Conservation (phyloP, 495 filamentous ascomycete species). For the Penicillium dipodomyicola region DNA sequence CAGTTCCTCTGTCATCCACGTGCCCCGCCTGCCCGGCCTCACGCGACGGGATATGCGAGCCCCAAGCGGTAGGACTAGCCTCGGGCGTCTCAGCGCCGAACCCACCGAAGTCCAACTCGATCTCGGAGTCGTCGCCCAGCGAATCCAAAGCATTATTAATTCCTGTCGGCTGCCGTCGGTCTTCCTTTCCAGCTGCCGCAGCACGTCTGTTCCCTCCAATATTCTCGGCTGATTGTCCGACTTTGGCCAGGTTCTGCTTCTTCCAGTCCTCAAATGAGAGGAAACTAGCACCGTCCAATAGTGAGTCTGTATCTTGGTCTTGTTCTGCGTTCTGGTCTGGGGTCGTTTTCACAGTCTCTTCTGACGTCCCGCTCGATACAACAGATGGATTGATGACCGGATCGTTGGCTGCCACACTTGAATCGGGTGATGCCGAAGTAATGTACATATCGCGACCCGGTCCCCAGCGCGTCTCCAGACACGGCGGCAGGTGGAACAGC, state of each 20-base stretch:
- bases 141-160: conserved; percentile 67
- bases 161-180: conserved; percentile 47
- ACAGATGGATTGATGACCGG: neutral
- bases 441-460: neutral
- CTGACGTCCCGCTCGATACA: conserved; percentile 3
- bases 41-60: conserved; percentile 32
- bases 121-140: conserved; percentile 85
- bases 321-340: conserved; percentile 22
- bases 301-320: conserved; percentile 61
- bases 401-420: conserved; percentile 7
- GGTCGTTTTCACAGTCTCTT: conserved; percentile 8
- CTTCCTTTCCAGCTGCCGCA: conserved; percentile 40
- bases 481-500: conserved; percentile 18
- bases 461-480: conserved; percentile 21
- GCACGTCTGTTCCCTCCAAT: conserved; percentile 49
- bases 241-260: conserved; percentile 83
- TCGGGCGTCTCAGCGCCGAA: conserved; percentile 51
- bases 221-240: conserved; percentile 77
- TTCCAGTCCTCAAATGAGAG: conserved; percentile 99
- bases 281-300: conserved; percentile 80
- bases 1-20: conserved; percentile 21
- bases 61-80: conserved; percentile 39
- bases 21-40: conserved; percentile 29
- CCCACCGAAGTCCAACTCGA: conserved; percentile 82
- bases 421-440: neutral